Conservation (phyloP, 2,329 filamentous ascomycete genomes). For the Fusarium redolens region DNA sequence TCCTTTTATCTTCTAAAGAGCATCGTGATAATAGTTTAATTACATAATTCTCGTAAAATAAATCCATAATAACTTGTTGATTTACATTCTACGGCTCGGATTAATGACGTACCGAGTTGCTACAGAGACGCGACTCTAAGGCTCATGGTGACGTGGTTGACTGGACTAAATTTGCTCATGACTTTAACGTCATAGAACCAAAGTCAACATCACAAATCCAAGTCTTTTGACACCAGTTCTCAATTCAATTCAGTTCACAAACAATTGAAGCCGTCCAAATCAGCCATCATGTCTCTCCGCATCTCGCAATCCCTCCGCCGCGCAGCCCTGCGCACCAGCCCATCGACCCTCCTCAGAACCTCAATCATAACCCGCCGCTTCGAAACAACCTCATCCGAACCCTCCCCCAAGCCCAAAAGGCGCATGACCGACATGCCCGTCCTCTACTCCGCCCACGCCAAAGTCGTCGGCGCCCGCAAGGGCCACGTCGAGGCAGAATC, state of each 20-base stretch:
- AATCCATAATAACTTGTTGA: accelerated
- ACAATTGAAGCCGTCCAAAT: accelerated
- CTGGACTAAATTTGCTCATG: not conserved
- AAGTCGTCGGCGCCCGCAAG: conserved; percentile 19
- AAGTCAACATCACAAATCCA: not conserved
- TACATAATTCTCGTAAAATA: not conserved
- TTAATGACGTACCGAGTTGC: not conserved
- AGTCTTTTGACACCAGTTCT: not conserved
- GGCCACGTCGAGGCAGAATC: conserved; percentile 23
- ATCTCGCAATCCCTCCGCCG: conserved; percentile 3
- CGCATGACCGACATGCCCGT: not conserved
- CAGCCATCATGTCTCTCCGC: conserved; percentile 12
- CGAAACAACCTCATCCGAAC: not conserved
- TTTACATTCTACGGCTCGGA: not conserved
- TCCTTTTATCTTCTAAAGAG: accelerated
- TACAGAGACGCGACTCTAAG: conserved; percentile 14
- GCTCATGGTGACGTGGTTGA: conserved; percentile 29
- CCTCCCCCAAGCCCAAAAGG: not conserved
- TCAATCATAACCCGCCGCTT: not conserved
- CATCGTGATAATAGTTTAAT: accelerated
- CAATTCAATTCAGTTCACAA: too few relatives aligned
- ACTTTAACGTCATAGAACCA: not conserved
- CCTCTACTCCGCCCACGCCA: conserved; percentile 24
- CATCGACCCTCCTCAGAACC: not conserved
- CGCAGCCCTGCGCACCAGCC: not conserved